A percentile compares a stretch with the other conserved stretches of the same genome.
Conservation (phyloP, 2,329 filamentous ascomycete genomes). For the Zymoseptoria pseudotritici region DNA sequence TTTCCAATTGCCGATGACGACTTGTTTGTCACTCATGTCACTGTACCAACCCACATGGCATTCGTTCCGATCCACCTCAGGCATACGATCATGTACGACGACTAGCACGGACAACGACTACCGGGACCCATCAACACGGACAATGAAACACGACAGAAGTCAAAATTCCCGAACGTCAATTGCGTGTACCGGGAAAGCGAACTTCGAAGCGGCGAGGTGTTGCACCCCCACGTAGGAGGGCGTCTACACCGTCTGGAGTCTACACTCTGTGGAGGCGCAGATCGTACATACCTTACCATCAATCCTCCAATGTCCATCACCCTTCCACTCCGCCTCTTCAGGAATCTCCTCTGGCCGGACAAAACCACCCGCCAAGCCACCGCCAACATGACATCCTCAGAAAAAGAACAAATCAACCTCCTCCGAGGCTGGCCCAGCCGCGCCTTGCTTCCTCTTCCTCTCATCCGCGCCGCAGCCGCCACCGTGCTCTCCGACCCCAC, state of each 20-base stretch:
- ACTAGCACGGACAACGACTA: background rate
- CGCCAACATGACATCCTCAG: background rate
- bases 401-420: constrained; percentile 48
- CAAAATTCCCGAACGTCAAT: background rate
- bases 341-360: constrained; percentile 4
- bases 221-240: background rate
- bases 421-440: constrained; percentile 61
- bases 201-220: background rate
- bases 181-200: background rate
- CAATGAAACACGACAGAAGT: background rate
- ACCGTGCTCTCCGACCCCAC: constrained; percentile 53
- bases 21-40: background rate
- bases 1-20: background rate
- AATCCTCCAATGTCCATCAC: constrained; percentile 4
- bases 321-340: constrained; percentile 8
- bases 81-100: background rate
- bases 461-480: constrained; percentile 55
- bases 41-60: background rate
- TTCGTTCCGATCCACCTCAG: background rate
- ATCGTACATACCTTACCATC: background rate
- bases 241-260: background rate
- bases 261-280: background rate
- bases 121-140: background rate
- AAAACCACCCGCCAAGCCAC: background rate
- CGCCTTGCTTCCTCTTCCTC: constrained; percentile 56